These are phyloP conservation scores for Salvia miltiorrhiza DNA, from an alignment of 257 asterid species.

Conservation along the genomic window DNA sequence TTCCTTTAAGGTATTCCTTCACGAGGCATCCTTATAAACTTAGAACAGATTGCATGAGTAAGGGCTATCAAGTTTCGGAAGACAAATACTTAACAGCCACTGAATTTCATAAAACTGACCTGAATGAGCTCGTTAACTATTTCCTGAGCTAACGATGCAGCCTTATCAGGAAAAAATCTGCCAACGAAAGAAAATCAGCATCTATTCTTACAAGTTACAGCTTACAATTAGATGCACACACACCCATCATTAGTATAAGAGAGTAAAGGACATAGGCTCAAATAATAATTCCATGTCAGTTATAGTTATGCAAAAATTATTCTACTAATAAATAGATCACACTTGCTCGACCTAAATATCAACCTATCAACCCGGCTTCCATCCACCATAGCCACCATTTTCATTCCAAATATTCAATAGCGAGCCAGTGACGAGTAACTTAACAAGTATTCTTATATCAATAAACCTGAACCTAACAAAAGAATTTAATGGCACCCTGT, in stretches of 20 bases:
- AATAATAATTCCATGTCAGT: not conserved
- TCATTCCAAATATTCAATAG: not conserved
- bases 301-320: not conserved
- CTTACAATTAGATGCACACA: not conserved
- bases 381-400: not conserved
- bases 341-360: not conserved
- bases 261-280: not conserved
- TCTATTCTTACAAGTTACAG: not conserved
- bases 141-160: constrained; percentile 23
- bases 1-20: not conserved
- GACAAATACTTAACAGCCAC: not conserved
- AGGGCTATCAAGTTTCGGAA: not conserved
- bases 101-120: constrained; percentile 16
- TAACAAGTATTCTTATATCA: not conserved
- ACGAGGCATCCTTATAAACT: not conserved
- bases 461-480: not conserved
- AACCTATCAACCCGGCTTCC: not conserved
- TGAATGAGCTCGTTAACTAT: constrained; percentile 26
- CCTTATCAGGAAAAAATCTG: constrained; percentile 27
- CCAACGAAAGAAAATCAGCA: not conserved
- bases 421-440: not conserved
- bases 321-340: not conserved
- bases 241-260: not conserved
- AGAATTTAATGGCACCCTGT: not conserved
- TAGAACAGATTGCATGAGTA: not conserved